Evolutionary conservation across 2,329 filamentous ascomycete genomes (phyloP), one percentile per base, ranked within the genome.

Genomic region (Colletotrichum viniferum): DNA sequence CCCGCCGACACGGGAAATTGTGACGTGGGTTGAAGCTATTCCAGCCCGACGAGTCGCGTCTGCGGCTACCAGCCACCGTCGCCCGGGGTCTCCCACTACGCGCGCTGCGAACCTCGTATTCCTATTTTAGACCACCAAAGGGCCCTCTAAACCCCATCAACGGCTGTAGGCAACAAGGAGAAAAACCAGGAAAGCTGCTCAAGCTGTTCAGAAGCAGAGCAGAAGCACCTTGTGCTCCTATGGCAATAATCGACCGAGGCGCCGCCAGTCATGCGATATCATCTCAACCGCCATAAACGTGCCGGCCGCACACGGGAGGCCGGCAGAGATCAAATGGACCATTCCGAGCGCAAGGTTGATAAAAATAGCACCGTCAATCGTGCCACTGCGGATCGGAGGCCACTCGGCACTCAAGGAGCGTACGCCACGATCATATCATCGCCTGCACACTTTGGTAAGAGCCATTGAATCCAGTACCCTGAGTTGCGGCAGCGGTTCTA

Each of bases 21-120:
- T 73, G 69, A 72, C 73, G 58, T 75, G 63, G 32, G 61, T 43
- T 73, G 73, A 75, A 52, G 69, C 69, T 75, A 64, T 75, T 73
- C 70, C 38, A 38, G 63, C 43, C 34, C 24, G n/a, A 43, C 10
- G 48, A 71, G 21, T 43, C 24, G 63, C 69, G 56, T 73, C 32
- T 67, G 60, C 34, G 36, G 64, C 52, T 26, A 36, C 63, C 64
- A 64, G 73, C 69, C 38, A 68, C 32, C 58, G 58, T n/a, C 58
- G 58, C 16, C 26, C 64, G 30, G 48, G 63, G 69, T 68, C 34
- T 73, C 34, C 52, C 36, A 62, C 38, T 24, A n/a, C 55, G 34
- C 43, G 60, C 32, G 71, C 43, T 30, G 60, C 58, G n/a, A 67
- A 64, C 26, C 69, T 76, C 73, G 73, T 76, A 69, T 76, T 64